Base-by-base conservation (phyloP, 2,329 filamentous ascomycete species). In the Biscogniauxia sp. region DNA sequence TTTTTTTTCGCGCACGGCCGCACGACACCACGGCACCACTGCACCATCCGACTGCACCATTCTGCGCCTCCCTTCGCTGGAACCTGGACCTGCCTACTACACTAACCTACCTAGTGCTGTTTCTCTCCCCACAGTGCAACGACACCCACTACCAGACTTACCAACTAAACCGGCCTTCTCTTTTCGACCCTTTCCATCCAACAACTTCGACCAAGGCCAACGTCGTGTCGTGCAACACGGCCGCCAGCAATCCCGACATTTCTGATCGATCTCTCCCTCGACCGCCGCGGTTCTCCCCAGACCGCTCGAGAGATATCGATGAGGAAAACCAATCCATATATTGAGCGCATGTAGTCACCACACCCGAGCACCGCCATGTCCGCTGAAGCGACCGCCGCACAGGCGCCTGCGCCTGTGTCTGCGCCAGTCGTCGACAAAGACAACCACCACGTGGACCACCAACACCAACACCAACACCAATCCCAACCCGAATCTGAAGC, bases 361-460 rank as follows among this genome's bases (percentile, higher is more conserved):
- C 45, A 64, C 59, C 55, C 61, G 19, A 53, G 52, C 69, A 71
- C 65, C 70, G 76, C 73, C 76, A 86, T 86, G 83, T 82, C 82
- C 77, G 81, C 77, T 76, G 78, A 83, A 79, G 79, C 79, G 78
- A 79, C 77, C 78, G 77, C 79, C 77, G 79, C 75, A 74, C 70
- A 74, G 73, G 77, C 76, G 76, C 73, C 77, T 70, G 74, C 76
- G 74, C 73, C 54, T 56, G 56, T 51, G 58, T 37, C 53, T 57
- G 64, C 49, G 41, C 54, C 62, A 55, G 50, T 55, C 41, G 58
- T 55, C 57, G 67, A 70, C 52, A 20, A 67, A 50, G 57, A 69
- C 63, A 73, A 70, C 64, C 58, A 66, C 55, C 66, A 67, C 60
- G 65, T 67, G 60, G 45, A 54, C 23, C 28, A 6, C 51, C 28